Conservation (phyloP, 495 filamentous ascomycete genomes). For the Aspergillus avenaceus region DNA sequence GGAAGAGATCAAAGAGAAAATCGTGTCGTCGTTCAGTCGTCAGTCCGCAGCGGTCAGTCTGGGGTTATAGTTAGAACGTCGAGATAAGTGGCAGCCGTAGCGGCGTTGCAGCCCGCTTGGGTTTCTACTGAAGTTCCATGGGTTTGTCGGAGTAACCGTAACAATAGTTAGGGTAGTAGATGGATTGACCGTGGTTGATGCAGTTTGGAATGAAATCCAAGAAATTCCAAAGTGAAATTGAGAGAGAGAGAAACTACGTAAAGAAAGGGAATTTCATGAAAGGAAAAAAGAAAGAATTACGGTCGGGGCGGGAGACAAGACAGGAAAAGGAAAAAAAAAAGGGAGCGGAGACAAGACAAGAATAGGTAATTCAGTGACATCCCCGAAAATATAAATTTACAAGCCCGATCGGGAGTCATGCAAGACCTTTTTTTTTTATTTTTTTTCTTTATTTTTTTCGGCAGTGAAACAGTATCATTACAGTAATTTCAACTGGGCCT, state of each 20-base stretch:
- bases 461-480: too few species aligned
- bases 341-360: too few species aligned
- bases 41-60: neutral
- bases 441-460: too few species aligned
- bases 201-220: too few species aligned
- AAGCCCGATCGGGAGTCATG: too few species aligned
- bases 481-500: too few species aligned
- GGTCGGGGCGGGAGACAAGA: neutral
- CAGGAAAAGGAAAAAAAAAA: neutral
- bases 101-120: neutral
- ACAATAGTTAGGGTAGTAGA: neutral
- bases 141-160: neutral
- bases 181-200: neutral
- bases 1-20: neutral
- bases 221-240: neutral
- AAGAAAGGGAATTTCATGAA: neutral
- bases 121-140: constrained; percentile 12
- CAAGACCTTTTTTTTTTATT: too few species aligned
- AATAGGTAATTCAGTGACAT: too few species aligned
- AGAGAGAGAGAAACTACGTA: neutral
- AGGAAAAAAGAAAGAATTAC: neutral
- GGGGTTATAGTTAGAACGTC: neutral
- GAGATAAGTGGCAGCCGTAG: neutral
- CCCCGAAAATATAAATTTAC: too few species aligned
- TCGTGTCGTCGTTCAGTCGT: constrained; percentile 1